These are phyloP conservation scores for Paspalum vaginatum DNA, from an alignment of 176 grass and related monocot species.

Conservation along the genomic window DNA sequence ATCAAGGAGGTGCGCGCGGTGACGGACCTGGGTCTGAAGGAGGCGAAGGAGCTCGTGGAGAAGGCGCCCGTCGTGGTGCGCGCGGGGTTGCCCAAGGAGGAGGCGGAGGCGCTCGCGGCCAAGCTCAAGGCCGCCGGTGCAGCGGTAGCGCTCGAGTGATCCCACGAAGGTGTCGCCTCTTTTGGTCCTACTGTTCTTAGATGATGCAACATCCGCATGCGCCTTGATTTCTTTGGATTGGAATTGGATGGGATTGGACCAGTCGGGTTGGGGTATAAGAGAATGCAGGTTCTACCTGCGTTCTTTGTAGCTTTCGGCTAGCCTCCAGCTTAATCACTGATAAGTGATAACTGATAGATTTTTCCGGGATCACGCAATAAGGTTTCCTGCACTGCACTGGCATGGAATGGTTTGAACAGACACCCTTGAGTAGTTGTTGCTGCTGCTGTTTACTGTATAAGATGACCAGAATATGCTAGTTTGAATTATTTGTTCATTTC, in stretches of 20 bases:
- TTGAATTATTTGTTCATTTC: conserved; percentile 23
- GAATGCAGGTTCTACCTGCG: conserved; percentile 34
- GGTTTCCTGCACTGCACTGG: background rate
- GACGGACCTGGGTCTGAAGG: conserved; percentile 89
- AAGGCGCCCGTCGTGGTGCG: conserved; percentile 88
- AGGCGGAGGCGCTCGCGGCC: conserved; percentile 80
- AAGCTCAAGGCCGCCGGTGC: conserved; percentile 94
- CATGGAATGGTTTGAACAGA: conserved; percentile 7
- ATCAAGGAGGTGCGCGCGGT: conserved; percentile 96
- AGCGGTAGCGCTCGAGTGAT: conserved; percentile 77
- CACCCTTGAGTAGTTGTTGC: conserved; percentile 12
- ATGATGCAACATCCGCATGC: background rate
- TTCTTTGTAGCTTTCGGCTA: conserved; percentile 46
- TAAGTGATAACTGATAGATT: background rate
- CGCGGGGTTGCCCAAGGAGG: conserved; percentile 83
- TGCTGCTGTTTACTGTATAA: conserved; percentile 29
- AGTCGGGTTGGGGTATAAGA: conserved; percentile 15
- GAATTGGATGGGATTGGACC: conserved; percentile 13
- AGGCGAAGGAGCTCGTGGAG: conserved; percentile 97
- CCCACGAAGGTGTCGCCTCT: conserved; percentile 40
- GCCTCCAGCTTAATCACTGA: conserved; percentile 32
- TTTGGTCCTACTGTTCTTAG: conserved; percentile 32
- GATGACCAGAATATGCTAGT: background rate
- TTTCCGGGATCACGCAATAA: conserved; percentile 40
- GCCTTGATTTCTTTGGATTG: conserved; percentile 43